Conservation (phyloP, 805 yeast species). For the Metschnikowia corniflorae region DNA sequence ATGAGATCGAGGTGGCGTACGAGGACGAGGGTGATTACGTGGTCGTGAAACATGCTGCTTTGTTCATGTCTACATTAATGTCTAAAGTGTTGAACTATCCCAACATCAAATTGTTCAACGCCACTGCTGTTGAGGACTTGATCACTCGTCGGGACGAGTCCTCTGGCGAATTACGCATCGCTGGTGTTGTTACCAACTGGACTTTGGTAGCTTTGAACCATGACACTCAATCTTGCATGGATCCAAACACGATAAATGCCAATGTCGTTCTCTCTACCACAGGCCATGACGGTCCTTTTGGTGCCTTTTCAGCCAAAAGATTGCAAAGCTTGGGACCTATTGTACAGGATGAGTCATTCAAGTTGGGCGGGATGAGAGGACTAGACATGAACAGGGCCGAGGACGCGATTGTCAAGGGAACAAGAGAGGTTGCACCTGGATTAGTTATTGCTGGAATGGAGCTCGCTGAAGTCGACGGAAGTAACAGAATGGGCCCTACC, state of each 20-base stretch:
- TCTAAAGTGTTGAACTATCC: constrained; percentile 69
- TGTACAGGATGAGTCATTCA: constrained; percentile 25
- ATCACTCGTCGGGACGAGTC: constrained; percentile 61
- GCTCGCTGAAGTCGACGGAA: constrained; percentile 71
- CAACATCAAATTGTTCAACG: constrained; percentile 73
- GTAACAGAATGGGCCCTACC: constrained; percentile 82
- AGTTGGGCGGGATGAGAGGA: constrained; percentile 69
- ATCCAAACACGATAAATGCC: constrained; percentile 71
- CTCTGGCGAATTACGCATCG: constrained; percentile 58
- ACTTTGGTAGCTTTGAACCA: constrained; percentile 73
- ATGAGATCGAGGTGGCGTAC: constrained; percentile 59
- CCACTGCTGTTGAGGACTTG: constrained; percentile 77
- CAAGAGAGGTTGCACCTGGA: constrained; percentile 65
- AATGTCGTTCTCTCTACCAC: constrained; percentile 66
- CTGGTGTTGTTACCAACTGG: constrained; percentile 85
- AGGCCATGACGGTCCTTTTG: constrained; percentile 83
- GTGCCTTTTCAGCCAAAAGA: constrained; percentile 75
- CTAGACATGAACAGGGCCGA: constrained; percentile 77
- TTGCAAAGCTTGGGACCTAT: constrained; percentile 35
- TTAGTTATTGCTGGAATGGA: constrained; percentile 76
- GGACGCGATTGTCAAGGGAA: constrained; percentile 67
- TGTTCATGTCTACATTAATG: constrained; percentile 66
- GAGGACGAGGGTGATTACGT: constrained; percentile 81
- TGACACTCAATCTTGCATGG: constrained; percentile 77
- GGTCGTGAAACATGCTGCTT: constrained; percentile 77